These are phyloP conservation scores for Colletotrichum orbiculare DNA, from an alignment of 2,329 filamentous ascomycete genomes.

Conservation along the genomic window DNA sequence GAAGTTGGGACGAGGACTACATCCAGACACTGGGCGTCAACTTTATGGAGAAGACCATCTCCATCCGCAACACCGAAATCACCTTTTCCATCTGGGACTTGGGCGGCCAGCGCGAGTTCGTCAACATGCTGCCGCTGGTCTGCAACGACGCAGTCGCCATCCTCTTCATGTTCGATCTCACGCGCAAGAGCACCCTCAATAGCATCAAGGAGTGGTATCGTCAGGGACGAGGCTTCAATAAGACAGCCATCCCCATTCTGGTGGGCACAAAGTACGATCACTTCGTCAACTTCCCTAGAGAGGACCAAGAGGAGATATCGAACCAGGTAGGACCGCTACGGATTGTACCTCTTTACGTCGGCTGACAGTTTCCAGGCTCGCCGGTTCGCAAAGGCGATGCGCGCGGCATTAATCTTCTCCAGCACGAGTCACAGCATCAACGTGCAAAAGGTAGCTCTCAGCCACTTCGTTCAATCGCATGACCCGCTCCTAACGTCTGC, in stretches of 20 bases:
- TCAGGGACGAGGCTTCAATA: conserved; percentile 98
- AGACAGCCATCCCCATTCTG: conserved; percentile 98
- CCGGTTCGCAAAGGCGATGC: conserved; percentile 98
- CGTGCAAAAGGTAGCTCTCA: conserved; percentile 83
- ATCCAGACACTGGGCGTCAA: conserved; percentile 99
- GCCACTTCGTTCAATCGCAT: conserved; percentile 13
- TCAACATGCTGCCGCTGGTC: conserved; percentile 99
- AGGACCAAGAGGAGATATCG: conserved; percentile 98
- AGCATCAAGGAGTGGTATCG: conserved; percentile 99
- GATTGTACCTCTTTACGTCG: neutral
- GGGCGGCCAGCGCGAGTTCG: conserved; percentile 97
- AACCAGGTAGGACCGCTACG: conserved; percentile 74
- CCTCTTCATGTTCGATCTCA: conserved; percentile 99
- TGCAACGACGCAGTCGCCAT: conserved; percentile 99
- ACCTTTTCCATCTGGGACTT: conserved; percentile 99
- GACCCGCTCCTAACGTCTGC: neutral
- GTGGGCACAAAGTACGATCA: conserved; percentile 99
- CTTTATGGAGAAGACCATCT: conserved; percentile 99
- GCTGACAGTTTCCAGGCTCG: conserved; percentile 73
- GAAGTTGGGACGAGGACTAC: conserved; percentile 99
- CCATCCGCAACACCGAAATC: conserved; percentile 98
- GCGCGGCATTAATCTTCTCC: conserved; percentile 96
- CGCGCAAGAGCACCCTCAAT: conserved; percentile 96
- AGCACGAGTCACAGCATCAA: conserved; percentile 99
- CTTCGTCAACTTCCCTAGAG: conserved; percentile 97